phyloP scores from a whole-genome alignment of 345 rosid genomes.

The Lagerstroemia speciosa region DNA sequence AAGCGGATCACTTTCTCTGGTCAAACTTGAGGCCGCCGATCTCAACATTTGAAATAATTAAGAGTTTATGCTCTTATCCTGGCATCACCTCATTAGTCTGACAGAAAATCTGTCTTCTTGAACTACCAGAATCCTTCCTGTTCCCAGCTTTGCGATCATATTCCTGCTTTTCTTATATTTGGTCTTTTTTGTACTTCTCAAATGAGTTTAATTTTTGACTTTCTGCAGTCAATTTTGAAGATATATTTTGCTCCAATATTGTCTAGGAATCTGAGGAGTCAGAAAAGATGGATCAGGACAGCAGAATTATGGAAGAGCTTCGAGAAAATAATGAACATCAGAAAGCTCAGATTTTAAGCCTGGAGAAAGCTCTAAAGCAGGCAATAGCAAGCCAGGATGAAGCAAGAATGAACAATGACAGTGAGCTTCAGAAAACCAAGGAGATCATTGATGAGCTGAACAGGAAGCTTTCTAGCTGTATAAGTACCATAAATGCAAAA shows the following conservation, averaged over 20 bases:
- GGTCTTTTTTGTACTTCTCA: background rate
- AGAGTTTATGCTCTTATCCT: background rate
- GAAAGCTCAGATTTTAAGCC: conserved; percentile 51
- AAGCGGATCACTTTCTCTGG: background rate
- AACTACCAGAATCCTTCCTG: background rate
- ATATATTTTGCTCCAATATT: conserved; percentile 21
- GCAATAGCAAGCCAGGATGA: conserved; percentile 61
- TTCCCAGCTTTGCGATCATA: background rate
- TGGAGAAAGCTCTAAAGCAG: conserved; percentile 69
- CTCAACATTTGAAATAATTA: background rate
- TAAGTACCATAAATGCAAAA: conserved; percentile 62
- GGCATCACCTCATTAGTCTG: background rate
- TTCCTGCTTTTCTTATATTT: background rate
- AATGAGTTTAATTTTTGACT: background rate
- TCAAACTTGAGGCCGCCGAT: background rate
- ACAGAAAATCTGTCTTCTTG: background rate
- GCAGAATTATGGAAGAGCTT: conserved; percentile 76
- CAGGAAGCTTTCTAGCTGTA: conserved; percentile 53
- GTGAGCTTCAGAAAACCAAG: conserved; percentile 54
- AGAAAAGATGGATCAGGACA: conserved; percentile 97
- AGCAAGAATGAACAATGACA: conserved; percentile 30
- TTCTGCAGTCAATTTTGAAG: background rate
- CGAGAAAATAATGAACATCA: conserved; percentile 57
- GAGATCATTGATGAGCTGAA: conserved; percentile 61
- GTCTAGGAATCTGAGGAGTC: conserved; percentile 87